These are phyloP conservation scores for Xerocomus minutiporus DNA, from an alignment of 1,284 basidiomycete species.

Conservation along the genomic window DNA sequence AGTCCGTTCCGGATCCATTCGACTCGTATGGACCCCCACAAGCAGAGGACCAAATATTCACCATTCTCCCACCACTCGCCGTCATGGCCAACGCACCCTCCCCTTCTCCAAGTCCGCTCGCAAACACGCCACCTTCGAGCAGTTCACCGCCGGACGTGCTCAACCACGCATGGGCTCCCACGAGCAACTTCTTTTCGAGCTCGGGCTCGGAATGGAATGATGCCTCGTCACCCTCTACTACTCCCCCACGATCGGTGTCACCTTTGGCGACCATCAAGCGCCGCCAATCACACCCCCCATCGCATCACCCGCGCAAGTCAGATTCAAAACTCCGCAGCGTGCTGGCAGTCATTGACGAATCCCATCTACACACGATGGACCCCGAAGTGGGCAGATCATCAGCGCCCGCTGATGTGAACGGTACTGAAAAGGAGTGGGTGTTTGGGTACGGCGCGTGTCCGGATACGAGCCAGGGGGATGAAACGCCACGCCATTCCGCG, in stretches of 20 bases:
- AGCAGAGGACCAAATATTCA: constrained; percentile 88
- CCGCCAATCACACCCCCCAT: constrained; percentile 48
- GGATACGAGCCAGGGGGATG: constrained; percentile 34
- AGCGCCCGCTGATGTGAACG: constrained; percentile 25
- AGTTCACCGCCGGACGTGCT: constrained; percentile 35
- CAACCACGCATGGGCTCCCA: constrained; percentile 38
- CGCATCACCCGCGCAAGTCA: constrained; percentile 46
- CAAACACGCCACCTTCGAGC: constrained; percentile 40
- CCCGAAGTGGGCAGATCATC: constrained; percentile 12
- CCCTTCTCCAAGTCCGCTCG: constrained; percentile 45
- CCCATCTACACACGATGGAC: constrained; percentile 20
- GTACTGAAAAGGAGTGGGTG: constrained; percentile 33
- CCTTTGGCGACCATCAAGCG: constrained; percentile 44
- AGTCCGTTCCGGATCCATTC: constrained; percentile 88
- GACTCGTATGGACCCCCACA: constrained; percentile 87
- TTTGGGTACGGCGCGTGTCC: constrained; percentile 42
- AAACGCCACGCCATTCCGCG: constrained; percentile 48
- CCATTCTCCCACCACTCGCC: constrained; percentile 80
- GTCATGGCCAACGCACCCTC: constrained; percentile 61
- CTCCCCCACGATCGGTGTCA: constrained; percentile 36
- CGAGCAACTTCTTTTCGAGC: constrained; percentile 38
- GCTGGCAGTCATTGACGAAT: constrained; percentile 62
- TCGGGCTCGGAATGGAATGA: constrained; percentile 52
- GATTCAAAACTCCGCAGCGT: constrained; percentile 67
- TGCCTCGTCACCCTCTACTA: constrained; percentile 40